A percentile compares a stretch with the other conserved stretches of the same genome.
phyloP scores from a whole-genome alignment of 2,329 filamentous ascomycete species.

The Lizonia empirigonia region DNA sequence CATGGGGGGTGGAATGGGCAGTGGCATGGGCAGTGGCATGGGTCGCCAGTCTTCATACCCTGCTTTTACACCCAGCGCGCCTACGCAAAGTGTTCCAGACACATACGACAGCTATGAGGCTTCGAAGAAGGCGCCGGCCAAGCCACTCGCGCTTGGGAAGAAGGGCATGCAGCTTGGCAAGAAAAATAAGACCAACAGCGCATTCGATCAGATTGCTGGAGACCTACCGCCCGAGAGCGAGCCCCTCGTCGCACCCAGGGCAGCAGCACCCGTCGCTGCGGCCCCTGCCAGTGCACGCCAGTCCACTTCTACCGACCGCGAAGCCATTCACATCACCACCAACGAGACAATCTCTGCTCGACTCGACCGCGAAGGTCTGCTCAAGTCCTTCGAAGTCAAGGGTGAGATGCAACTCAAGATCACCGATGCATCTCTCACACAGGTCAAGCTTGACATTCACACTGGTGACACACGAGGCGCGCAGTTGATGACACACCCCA shows the following conservation, averaged over 20 bases:
- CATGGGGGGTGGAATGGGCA: conserved; percentile 46
- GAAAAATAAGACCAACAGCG: conserved; percentile 96
- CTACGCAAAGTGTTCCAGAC: conserved; percentile 71
- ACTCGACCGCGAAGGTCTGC: conserved; percentile 82
- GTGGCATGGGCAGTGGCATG: conserved; percentile 52
- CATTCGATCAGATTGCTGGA: conserved; percentile 93
- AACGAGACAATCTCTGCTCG: conserved; percentile 90
- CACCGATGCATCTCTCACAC: conserved; percentile 84
- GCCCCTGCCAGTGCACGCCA: conserved; percentile 62
- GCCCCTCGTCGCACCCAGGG: conserved; percentile 70
- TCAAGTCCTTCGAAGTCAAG: conserved; percentile 86
- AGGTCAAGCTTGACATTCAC: conserved; percentile 82
- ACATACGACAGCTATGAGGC: conserved; percentile 95
- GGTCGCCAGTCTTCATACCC: conserved; percentile 82
- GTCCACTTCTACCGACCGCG: conserved; percentile 74
- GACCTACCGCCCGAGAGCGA: conserved; percentile 89
- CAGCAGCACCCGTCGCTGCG: conserved; percentile 56
- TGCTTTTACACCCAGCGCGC: conserved; percentile 81
- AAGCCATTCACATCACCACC: conserved; percentile 86
- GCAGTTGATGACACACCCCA: conserved; percentile 94
- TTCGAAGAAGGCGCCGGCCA: conserved; percentile 87
- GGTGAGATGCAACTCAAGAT: conserved; percentile 93
- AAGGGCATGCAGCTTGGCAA: conserved; percentile 99
- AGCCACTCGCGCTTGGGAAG: conserved; percentile 80
- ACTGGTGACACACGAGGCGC: conserved; percentile 80